Evolutionary conservation across 139 green algal species (phyloP), one percentile per base, ranked within the genome.

Genomic region (Nannochloris sp.): DNA sequence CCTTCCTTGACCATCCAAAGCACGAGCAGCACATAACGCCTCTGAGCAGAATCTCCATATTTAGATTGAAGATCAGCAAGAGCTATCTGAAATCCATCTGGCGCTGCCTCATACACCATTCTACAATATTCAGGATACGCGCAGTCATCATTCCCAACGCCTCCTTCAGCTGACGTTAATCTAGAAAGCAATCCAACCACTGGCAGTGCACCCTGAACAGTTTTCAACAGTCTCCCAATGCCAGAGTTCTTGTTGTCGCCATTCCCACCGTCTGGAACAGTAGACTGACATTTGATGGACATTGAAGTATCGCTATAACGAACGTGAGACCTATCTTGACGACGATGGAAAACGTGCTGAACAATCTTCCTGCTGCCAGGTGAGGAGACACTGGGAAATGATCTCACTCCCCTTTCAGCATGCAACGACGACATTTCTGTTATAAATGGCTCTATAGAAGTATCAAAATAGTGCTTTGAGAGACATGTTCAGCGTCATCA

Each of bases 71-170:
- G 66, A 18, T 87, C 79, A 16, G 56, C 18, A 15, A 80, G 53
- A 5, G 81, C 70, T 4, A 72, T 43, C 4, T 75, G 29, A 24
- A 86, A 88, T 18, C 63, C 66, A 7, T 44, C 5, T 1, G 64
- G 63, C 0, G 71, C 67, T 3, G 59, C 70, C 10, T 92, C 75
- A 69, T 71, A 66, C 19, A 87, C 66, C 15, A 49, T 37, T 24
- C 86, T 62, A 61, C 62, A 76, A 29, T 84, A 93, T 72, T 93
- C 83, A 12, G 86, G 79, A 62, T 91, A 91, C 0, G 81, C 67
- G 76, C 85, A 79, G 57, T 70, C 3, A 43, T 93, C 86, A 40
- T 74, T 88, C 23, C 85, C 85, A 49, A 92, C 82, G 25, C 86
- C 86, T 15, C 86, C 86, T 36, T 78, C 76, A 6, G 83, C 75